These are phyloP conservation scores for Seiridium cupressi DNA, from an alignment of 2,329 filamentous ascomycete species.

Conservation along the genomic window DNA sequence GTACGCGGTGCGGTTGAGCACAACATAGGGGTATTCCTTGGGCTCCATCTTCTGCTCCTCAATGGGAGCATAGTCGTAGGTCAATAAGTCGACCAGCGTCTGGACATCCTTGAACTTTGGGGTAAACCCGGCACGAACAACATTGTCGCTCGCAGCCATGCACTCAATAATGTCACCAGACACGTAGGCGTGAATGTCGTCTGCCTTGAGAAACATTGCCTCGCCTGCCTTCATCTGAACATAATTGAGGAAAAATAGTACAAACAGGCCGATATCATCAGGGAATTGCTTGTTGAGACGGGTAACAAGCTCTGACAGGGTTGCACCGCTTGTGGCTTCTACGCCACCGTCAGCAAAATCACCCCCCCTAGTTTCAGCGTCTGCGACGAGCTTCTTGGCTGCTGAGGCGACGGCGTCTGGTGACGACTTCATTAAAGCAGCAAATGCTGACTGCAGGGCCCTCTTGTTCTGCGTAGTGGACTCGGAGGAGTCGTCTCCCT, in stretches of 20 bases:
- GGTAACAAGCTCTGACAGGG: conserved; percentile 73
- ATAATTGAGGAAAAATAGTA: conserved; percentile 96
- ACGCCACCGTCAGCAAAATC: conserved; percentile 75
- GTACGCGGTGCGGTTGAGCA: conserved; percentile 79
- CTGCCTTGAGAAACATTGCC: conserved; percentile 92
- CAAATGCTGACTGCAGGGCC: conserved; percentile 73
- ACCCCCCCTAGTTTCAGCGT: conserved; percentile 65
- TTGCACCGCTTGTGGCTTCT: conserved; percentile 63
- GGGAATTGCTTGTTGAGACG: conserved; percentile 84
- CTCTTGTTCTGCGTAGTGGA: conserved; percentile 65
- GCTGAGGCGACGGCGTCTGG: conserved; percentile 63
- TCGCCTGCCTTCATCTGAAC: conserved; percentile 85
- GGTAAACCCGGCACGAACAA: conserved; percentile 94
- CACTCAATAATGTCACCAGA: conserved; percentile 96
- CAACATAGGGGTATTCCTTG: conserved; percentile 79
- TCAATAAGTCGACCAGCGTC: conserved; percentile 86
- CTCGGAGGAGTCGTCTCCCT: conserved; percentile 34
- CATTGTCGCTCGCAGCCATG: conserved; percentile 99
- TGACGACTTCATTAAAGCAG: conserved; percentile 75
- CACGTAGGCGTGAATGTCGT: conserved; percentile 96
- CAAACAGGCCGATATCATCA: conserved; percentile 86
- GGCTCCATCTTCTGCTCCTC: conserved; percentile 92
- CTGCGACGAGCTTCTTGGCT: conserved; percentile 66
- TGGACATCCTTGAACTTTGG: conserved; percentile 97
- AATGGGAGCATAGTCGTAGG: conserved; percentile 93